Percentiles rank a stretch among this genome's conserved stretches.
Evolutionary conservation across 2,329 filamentous ascomycete species (phyloP).

Genomic region (Hypoxylon sp.): DNA sequence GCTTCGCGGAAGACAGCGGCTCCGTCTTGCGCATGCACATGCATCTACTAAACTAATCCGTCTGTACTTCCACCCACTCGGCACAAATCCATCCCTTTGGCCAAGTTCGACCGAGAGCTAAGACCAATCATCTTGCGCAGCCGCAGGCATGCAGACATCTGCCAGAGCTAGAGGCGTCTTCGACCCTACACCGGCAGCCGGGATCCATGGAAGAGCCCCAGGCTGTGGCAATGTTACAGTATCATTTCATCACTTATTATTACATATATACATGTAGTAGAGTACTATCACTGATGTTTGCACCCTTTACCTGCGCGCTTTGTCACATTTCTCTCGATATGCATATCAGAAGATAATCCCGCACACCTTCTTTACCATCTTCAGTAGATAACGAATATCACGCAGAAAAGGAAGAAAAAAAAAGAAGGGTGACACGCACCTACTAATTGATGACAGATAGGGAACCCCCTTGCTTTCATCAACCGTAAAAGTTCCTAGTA

Average conservation of each 20-base stretch:
- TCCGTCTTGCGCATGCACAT: constrained; percentile 19
- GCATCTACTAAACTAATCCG: constrained; percentile 9
- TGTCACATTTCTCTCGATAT: neutral
- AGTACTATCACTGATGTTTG: too few species aligned
- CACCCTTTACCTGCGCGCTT: constrained; percentile 11
- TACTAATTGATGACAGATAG: neutral
- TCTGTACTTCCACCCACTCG: constrained; percentile 6
- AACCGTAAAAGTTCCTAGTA: neutral
- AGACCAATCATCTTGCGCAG: constrained; percentile 8
- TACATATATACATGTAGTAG: neutral
- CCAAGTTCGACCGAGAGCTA: constrained; percentile 11
- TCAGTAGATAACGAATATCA: constrained; percentile 25
- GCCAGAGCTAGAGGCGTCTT: constrained; percentile 8
- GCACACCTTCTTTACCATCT: constrained; percentile 20
- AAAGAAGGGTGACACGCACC: too few species aligned
- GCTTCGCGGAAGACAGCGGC: constrained; percentile 16
- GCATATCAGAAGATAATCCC: constrained; percentile 34
- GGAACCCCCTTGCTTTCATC: neutral
- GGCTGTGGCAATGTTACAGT: constrained; percentile 17
- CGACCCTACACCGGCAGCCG: neutral
- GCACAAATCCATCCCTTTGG: constrained; percentile 4
- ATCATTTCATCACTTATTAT: constrained; percentile 16
- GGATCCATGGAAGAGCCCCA: constrained; percentile 12
- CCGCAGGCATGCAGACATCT: constrained; percentile 4
- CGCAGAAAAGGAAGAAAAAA: constrained; percentile 10